Conservation (phyloP, 2,329 filamentous ascomycete genomes). For the Saccharata proteae region DNA sequence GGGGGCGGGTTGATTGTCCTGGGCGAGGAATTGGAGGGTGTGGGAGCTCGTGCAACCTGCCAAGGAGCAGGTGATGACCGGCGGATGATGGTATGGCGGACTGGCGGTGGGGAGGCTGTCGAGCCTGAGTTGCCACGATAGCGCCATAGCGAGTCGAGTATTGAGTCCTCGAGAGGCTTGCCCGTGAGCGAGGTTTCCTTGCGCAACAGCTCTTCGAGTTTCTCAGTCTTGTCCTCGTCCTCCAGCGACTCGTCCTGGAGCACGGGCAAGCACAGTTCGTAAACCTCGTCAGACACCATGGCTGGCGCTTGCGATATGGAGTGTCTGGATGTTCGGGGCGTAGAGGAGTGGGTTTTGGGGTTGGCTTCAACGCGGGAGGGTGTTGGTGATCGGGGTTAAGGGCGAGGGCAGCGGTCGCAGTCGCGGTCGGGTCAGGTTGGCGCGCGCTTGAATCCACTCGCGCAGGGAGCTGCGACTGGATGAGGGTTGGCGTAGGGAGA, state of each 20-base stretch:
- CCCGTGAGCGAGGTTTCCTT: constrained; percentile 66
- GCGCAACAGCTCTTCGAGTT: constrained; percentile 72
- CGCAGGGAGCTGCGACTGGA: too few species aligned
- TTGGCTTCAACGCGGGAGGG: too few species aligned
- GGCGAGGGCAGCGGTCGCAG: too few species aligned
- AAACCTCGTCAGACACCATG: constrained; percentile 89
- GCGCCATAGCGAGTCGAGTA: constrained; percentile 84
- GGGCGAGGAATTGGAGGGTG: constrained; percentile 72
- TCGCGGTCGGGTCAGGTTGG: too few species aligned
- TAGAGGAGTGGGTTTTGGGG: too few species aligned
- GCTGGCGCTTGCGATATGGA: too few species aligned
- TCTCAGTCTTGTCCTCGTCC: constrained; percentile 92
- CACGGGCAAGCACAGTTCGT: constrained; percentile 81
- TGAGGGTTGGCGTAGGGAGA: too few species aligned
- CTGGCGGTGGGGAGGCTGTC: constrained; percentile 66
- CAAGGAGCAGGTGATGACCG: constrained; percentile 87
- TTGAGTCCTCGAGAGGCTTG: constrained; percentile 71
- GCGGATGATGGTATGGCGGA: constrained; percentile 80
- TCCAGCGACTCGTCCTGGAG: constrained; percentile 72
- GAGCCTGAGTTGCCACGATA: constrained; percentile 52
- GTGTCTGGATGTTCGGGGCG: too few species aligned
- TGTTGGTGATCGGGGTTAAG: too few species aligned
- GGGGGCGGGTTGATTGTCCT: constrained; percentile 71
- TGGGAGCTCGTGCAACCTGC: constrained; percentile 63
- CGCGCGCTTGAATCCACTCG: too few species aligned